Evolutionary conservation across 2,329 filamentous ascomycete genomes (phyloP), one percentile per base, ranked within the genome.

Genomic region (Periconia digitata): DNA sequence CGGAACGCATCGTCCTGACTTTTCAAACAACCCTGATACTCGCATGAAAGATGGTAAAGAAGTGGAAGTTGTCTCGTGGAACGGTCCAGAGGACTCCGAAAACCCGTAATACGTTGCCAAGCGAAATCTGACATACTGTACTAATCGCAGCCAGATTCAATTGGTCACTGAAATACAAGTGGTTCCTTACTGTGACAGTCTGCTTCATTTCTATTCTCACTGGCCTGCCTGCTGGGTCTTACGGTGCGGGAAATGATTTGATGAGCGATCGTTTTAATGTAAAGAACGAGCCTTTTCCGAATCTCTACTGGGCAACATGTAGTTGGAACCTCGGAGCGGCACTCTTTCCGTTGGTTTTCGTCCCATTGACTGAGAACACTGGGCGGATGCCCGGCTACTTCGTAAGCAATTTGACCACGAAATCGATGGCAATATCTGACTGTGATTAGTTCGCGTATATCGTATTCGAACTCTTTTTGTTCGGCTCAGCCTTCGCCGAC

Each of bases 341-440:
- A 3, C 20, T 75, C 1, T 71, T 71, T 35, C 70, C 72, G 7
- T 59, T 76, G 6, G 43, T 74, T 6, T 66, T 74, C 15, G 59
- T 76, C 3, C 74, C 72, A 1, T 48, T 74, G 32, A 74, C 72
- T 16, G 73, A 76, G 49, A 69, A 71, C 6, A 71, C 72, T 2
- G 73, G 73, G 1, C 69, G 74, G 6, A 76, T 76, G 73, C 73
- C 72, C 0, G 74, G 73, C 0, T 76, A 75, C 43, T 75, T 75
- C 34, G 67, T 66, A 16, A 46, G 54, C 46, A 10, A n/a, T n/a
- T 15, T 17, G 23, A 18, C 17, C 8, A 3, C 2, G 4, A 16
- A 17, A 18, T 27, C 18, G 4, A 27, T 17, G n/a, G 4, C 27
- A 7, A n/a, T 4, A 3, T 13, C 8, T 37, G 8, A 17, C 12